Base-by-base conservation (phyloP, 441 rosid species). In the Capsella rubella region DNA sequence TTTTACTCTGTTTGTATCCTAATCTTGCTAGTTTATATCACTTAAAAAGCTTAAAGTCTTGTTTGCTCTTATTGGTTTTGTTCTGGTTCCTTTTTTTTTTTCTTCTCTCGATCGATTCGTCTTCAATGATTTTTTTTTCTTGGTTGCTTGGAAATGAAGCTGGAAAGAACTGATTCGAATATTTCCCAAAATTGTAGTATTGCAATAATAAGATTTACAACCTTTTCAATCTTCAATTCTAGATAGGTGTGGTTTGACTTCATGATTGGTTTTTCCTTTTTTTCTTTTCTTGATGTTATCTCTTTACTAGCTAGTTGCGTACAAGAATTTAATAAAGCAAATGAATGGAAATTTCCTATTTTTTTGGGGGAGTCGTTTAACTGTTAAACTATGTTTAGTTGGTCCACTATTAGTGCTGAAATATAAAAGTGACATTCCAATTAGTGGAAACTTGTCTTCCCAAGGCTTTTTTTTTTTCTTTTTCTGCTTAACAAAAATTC, bases 401-500 rank as follows among this genome's bases (percentile, higher is more conserved):
- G 77, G 77, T 72, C 73, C 77, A 77, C 64, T 40, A 14, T 34
- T 66, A 59, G 61, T 58, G 57, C n/a, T 57, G 34, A 29, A 4
- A 52, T 45, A 21, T 21, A 34, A 77, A 64, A 77, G 68, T 71
- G 60, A 51, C 53, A 52, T 66, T 52, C 57, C 15, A 72, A 72
- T 71, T 42, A 71, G 69, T 77, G 76, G 72, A 64, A 76, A 71
- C 76, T 34, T 58, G 72, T 71, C 76, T 47, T 39, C 8, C 13
- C 6, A 45, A 68, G 28, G 21, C 3, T 64, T 69, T 60, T 9
- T 4, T 34, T 34, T 2, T 34, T 34, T 34, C 37, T 34, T 62
- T 39, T 10, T 39, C 50, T 61, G 50, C 69, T 42, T 63, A 61
- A 15, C 37, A 64, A 25, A 29, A 35, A 16, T 45, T 28, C 27